A percentile compares a stretch with the other conserved stretches of the same genome.
Evolutionary conservation across 345 rosid species (phyloP).

Genomic region (Ailanthus altissimus): DNA sequence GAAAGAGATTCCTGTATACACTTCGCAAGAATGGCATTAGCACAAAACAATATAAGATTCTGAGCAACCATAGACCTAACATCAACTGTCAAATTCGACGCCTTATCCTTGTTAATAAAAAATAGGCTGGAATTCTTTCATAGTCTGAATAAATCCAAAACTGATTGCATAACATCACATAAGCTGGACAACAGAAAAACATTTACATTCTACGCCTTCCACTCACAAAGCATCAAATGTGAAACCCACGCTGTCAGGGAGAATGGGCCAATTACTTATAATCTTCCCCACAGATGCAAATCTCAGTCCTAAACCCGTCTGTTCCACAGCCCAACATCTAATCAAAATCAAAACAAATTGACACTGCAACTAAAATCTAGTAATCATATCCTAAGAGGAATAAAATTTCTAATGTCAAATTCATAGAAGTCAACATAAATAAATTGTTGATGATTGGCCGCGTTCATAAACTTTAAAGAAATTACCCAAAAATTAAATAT

Average conservation of each 20-base stretch:
- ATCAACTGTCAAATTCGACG: neutral
- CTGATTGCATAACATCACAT: slow-evolving; percentile 2
- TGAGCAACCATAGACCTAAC: neutral
- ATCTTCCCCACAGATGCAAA: neutral
- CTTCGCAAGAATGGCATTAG: slow-evolving; percentile 4
- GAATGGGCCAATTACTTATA: neutral
- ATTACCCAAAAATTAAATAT: neutral
- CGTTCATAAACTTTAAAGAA: neutral
- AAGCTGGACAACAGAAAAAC: neutral
- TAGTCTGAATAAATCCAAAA: neutral
- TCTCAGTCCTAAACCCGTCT: neutral
- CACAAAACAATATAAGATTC: slow-evolving; percentile 5
- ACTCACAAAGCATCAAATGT: neutral
- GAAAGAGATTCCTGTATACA: neutral
- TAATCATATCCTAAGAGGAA: neutral
- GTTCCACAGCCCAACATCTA: neutral
- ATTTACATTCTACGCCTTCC: neutral
- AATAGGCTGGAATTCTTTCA: neutral
- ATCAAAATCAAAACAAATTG: neutral
- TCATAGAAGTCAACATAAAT: neutral
- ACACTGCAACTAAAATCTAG: neutral
- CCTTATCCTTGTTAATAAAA: neutral
- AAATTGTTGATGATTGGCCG: neutral
- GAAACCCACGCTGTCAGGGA: neutral
- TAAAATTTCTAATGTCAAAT: neutral